These are phyloP conservation scores for Colletotrichum noveboracense DNA, from an alignment of 2,329 filamentous ascomycete genomes.

Conservation along the genomic window DNA sequence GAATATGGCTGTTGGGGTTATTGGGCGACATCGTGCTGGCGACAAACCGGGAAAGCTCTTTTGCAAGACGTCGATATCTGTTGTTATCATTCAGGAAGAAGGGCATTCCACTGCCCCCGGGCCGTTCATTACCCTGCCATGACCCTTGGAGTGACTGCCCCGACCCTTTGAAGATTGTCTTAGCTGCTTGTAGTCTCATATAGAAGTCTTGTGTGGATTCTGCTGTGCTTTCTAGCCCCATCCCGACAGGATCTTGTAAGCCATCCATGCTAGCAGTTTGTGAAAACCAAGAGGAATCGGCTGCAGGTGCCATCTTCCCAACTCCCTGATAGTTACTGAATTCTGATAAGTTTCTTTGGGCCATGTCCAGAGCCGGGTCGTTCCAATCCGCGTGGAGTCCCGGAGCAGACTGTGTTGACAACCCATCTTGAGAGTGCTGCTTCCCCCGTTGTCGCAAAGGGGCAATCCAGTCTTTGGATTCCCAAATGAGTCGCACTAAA, in stretches of 20 bases:
- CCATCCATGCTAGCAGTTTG: neutral
- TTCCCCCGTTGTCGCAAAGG: neutral
- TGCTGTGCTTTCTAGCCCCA: neutral
- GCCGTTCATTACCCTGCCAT: neutral
- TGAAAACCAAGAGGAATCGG: neutral
- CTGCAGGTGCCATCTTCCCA: neutral
- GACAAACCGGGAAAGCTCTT: slow-evolving; percentile 27
- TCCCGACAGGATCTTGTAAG: neutral
- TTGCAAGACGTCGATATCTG: slow-evolving; percentile 27
- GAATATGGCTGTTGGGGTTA: slow-evolving; percentile 32
- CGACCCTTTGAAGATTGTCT: neutral
- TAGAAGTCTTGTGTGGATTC: neutral
- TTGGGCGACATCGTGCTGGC: slow-evolving; percentile 33
- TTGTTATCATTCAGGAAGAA: slow-evolving; percentile 29
- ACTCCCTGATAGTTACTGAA: neutral
- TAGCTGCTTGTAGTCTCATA: neutral
- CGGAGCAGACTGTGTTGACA: neutral
- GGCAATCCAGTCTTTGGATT: slow-evolving; percentile 1
- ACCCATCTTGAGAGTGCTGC: neutral
- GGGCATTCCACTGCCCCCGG: neutral
- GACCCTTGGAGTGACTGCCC: neutral
- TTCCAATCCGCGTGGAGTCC: neutral
- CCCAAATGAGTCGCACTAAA: neutral
- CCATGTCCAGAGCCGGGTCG: neutral
- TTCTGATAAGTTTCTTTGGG: neutral